Conservation (phyloP, 495 filamentous ascomycete species). For the Letharia columbiana region DNA sequence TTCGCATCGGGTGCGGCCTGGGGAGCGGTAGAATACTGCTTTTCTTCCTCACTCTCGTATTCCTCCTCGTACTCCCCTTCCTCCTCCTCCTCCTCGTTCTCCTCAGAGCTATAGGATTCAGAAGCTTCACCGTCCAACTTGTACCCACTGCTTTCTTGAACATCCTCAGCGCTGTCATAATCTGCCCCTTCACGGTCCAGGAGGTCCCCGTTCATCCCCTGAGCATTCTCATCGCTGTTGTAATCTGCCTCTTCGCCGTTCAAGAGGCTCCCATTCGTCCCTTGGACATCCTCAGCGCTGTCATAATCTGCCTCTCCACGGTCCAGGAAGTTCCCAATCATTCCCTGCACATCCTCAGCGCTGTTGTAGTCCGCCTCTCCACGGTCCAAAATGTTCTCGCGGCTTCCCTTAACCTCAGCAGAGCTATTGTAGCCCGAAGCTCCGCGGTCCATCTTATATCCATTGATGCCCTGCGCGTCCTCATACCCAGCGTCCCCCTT, state of each 20-base stretch:
- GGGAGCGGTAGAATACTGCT: background rate
- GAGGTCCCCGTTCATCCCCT: background rate
- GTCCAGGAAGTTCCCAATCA: background rate
- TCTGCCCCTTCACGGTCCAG: background rate
- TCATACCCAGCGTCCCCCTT: background rate
- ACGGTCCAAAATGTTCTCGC: background rate
- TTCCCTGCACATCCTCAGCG: background rate
- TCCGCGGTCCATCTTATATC: background rate
- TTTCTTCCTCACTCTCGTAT: slow-evolving; percentile 8
- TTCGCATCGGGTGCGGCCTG: background rate
- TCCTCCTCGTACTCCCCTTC: slow-evolving; percentile 42
- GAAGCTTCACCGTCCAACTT: too few relatives aligned
- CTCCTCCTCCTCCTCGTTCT: slow-evolving; percentile 24
- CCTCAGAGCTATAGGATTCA: slow-evolving; percentile 11
- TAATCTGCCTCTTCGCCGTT: background rate
- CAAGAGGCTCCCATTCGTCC: background rate
- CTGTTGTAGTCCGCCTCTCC: background rate
- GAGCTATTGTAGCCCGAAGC: background rate
- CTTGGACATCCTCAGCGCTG: background rate
- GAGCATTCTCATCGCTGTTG: background rate
- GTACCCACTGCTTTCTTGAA: background rate
- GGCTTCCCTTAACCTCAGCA: background rate
- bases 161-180: background rate
- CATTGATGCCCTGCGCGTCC: background rate
- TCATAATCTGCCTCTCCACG: background rate